Conservation (phyloP, 495 filamentous ascomycete species). For the Aspergillus hancockii region DNA sequence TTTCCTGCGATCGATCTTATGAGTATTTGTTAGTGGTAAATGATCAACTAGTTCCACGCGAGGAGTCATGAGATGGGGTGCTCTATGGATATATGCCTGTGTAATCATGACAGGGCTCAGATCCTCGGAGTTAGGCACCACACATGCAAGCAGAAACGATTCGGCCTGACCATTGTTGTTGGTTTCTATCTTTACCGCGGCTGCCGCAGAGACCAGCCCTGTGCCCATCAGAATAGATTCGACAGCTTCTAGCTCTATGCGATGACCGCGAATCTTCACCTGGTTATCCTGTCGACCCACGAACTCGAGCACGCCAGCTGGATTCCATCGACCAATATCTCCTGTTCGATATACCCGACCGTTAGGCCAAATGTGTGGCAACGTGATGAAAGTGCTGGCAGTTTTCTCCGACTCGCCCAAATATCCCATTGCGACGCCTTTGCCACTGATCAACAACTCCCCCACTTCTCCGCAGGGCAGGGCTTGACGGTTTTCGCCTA, state of each 20-base stretch:
- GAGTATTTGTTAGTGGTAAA: conserved; percentile 9
- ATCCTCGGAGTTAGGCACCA: not conserved
- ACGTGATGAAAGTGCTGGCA: not conserved
- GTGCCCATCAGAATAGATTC: not conserved
- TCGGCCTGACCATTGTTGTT: not conserved
- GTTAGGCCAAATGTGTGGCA: not conserved
- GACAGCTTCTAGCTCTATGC: not conserved
- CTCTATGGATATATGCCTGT: not conserved
- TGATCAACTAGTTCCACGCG: not conserved
- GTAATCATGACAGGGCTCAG: not conserved
- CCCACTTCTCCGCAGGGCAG: not conserved
- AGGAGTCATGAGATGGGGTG: conserved; percentile 8
- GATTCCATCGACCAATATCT: not conserved
- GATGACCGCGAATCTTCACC: conserved; percentile 6
- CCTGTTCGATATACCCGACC: conserved; percentile 3
- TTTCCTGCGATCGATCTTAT: conserved; percentile 12
- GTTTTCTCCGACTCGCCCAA: not conserved
- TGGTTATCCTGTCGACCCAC: conserved; percentile 2
- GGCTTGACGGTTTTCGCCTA: not conserved
- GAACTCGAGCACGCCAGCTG: not conserved
- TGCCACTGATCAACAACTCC: not conserved
- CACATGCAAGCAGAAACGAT: conserved; percentile 1
- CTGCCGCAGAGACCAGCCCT: not conserved
- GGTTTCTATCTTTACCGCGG: not conserved
- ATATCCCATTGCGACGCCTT: not conserved